phyloP scores from a whole-genome alignment of 768 basidiomycete genomes.

The Tylopilus rubrobrunneus region DNA sequence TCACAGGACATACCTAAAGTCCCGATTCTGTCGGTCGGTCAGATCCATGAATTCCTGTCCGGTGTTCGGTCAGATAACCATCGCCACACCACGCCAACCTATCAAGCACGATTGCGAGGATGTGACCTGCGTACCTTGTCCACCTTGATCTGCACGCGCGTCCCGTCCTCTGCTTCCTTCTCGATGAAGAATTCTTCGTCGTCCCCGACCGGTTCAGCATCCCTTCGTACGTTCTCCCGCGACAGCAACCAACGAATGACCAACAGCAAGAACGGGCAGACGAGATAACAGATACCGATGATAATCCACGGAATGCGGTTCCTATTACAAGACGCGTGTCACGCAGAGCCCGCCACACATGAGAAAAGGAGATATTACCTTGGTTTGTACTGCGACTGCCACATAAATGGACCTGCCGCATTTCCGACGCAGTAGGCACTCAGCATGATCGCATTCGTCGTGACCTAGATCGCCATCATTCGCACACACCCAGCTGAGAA shows the following conservation, averaged over 20 bases:
- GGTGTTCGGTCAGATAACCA: background rate
- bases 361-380: constrained; percentile 35
- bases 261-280: constrained; percentile 47
- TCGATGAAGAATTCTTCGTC: constrained; percentile 65
- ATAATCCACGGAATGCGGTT: constrained; percentile 77
- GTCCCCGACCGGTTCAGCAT: constrained; percentile 51
- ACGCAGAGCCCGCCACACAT: background rate
- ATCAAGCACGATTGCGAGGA: no score
- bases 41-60: constrained; percentile 65
- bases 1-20: constrained; percentile 69
- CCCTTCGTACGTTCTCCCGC: constrained; percentile 61
- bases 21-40: constrained; percentile 68
- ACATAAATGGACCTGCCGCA: constrained; percentile 73
- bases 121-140: constrained; percentile 47
- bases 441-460: constrained; percentile 66
- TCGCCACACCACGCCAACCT: background rate
- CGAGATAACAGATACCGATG: constrained; percentile 60
- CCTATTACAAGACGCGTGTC: constrained; percentile 27
- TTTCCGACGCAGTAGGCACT: constrained; percentile 68
- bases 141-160: constrained; percentile 50
- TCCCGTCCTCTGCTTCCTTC: constrained; percentile 47
- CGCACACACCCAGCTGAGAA: background rate
- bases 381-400: constrained; percentile 64
- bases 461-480: constrained; percentile 13
- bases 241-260: constrained; percentile 50